A percentile compares a stretch with the other conserved stretches of the same genome.
Evolutionary conservation across 306 rosid species (phyloP).

Genomic region (Astragalus glycyphyllos): DNA sequence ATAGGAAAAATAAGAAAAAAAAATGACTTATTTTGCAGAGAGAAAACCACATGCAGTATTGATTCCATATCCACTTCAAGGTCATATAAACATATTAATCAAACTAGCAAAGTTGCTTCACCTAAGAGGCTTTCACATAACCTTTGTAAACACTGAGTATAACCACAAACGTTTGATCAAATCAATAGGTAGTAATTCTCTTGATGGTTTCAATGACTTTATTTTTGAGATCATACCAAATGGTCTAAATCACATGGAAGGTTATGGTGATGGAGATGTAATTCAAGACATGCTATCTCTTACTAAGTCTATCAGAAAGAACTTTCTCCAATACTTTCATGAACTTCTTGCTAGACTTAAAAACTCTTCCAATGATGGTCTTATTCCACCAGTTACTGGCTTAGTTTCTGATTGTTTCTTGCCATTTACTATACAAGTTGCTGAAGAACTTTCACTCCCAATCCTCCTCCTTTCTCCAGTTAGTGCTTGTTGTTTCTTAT

Average conservation of each 20-base stretch:
- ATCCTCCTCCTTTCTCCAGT: not conserved
- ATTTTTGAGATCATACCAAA: slow-evolving; percentile 33
- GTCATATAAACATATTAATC: not conserved
- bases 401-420: slow-evolving; percentile 3
- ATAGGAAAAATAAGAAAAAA: not conserved
- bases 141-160: slow-evolving; percentile 14
- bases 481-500: not conserved
- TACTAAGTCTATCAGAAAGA: slow-evolving; percentile 1
- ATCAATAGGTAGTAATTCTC: not conserved
- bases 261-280: slow-evolving; percentile 1
- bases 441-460: slow-evolving; percentile 7
- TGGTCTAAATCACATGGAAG: slow-evolving; percentile 32
- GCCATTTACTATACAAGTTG: slow-evolving; percentile 5
- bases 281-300: slow-evolving; percentile 21
- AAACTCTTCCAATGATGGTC: not conserved
- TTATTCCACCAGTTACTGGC: slow-evolving; percentile 32
- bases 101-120: slow-evolving; percentile 3
- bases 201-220: not conserved
- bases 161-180: slow-evolving; percentile 5
- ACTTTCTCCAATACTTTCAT: slow-evolving; percentile 16
- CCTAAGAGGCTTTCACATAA: slow-evolving; percentile 17
- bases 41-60: not conserved
- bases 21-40: not conserved
- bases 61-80: not conserved
- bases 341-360: slow-evolving; percentile 36